Conservation (phyloP, 2,329 filamentous ascomycete species). For the Aspergillus chevalieri region DNA sequence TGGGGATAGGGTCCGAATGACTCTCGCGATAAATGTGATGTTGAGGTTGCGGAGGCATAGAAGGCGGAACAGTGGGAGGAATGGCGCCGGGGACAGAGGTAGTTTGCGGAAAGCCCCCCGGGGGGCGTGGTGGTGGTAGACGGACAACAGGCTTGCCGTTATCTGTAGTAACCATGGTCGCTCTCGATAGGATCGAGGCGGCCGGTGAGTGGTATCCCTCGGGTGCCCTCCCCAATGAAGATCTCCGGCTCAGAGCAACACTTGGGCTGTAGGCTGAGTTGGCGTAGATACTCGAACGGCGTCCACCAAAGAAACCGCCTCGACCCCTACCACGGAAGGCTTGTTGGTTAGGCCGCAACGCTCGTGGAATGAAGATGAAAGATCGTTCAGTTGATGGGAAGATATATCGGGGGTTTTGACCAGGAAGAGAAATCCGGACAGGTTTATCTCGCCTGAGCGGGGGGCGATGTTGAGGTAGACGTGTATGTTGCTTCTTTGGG, state of each 20-base stretch:
- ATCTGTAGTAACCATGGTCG: slow-evolving; percentile 55
- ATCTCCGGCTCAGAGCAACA: slow-evolving; percentile 79
- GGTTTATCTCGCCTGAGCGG: slow-evolving; percentile 93
- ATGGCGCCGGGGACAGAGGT: slow-evolving; percentile 12
- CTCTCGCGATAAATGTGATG: slow-evolving; percentile 55
- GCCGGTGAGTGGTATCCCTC: slow-evolving; percentile 76
- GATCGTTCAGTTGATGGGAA: slow-evolving; percentile 85
- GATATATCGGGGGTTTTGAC: slow-evolving; percentile 74
- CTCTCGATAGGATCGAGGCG: slow-evolving; percentile 68
- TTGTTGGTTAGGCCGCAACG: slow-evolving; percentile 88
- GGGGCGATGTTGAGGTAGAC: slow-evolving; percentile 87
- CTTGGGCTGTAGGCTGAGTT: slow-evolving; percentile 82
- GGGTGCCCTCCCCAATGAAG: slow-evolving; percentile 66
- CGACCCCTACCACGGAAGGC: slow-evolving; percentile 64
- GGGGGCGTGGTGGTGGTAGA: slow-evolving; percentile 59
- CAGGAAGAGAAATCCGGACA: slow-evolving; percentile 83
- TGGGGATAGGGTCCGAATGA: slow-evolving; percentile 58
- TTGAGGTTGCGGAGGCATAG: slow-evolving; percentile 42
- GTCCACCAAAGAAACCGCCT: slow-evolving; percentile 62
- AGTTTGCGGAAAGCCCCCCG: slow-evolving; percentile 18
- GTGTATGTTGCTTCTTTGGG: slow-evolving; percentile 83
- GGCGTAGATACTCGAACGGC: slow-evolving; percentile 63
- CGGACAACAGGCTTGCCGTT: slow-evolving; percentile 68
- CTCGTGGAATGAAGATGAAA: slow-evolving; percentile 95
- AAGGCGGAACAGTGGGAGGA: slow-evolving; percentile 13